Percentiles rank a stretch among this genome's conserved stretches.
phyloP scores from a whole-genome alignment of 2,329 filamentous ascomycete species.

The Diplocarpon mali region DNA sequence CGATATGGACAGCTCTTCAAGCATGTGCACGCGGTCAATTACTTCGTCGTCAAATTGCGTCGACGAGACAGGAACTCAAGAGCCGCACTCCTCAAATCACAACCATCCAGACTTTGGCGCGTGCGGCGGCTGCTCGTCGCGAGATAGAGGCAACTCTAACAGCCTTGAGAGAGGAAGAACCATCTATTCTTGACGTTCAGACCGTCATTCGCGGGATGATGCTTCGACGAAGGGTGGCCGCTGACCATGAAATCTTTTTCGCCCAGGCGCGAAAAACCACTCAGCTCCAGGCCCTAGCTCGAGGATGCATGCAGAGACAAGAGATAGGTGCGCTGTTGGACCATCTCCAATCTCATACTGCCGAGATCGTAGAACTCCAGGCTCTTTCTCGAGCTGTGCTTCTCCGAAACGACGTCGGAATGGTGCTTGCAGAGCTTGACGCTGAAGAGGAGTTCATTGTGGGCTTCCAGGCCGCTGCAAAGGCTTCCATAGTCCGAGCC shows the following conservation, averaged over 20 bases:
- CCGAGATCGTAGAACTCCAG: slow-evolving; percentile 61
- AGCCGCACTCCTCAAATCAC: slow-evolving; percentile 30
- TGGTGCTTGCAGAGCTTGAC: slow-evolving; percentile 65
- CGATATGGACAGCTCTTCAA: slow-evolving; percentile 39
- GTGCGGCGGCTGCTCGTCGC: slow-evolving; percentile 43
- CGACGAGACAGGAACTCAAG: slow-evolving; percentile 42
- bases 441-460: slow-evolving; percentile 69
- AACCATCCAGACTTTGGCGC: slow-evolving; percentile 28
- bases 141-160: slow-evolving; percentile 38
- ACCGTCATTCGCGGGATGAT: slow-evolving; percentile 51
- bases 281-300: slow-evolving; percentile 53
- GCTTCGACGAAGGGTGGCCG: slow-evolving; percentile 38
- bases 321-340: slow-evolving; percentile 52
- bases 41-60: slow-evolving; percentile 34
- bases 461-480: slow-evolving; percentile 63
- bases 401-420: slow-evolving; percentile 61
- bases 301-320: slow-evolving; percentile 55
- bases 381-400: slow-evolving; percentile 69
- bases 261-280: slow-evolving; percentile 45
- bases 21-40: slow-evolving; percentile 33
- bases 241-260: slow-evolving; percentile 44
- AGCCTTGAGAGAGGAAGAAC: slow-evolving; percentile 35
- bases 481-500: slow-evolving; percentile 62
- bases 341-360: slow-evolving; percentile 56
- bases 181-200: slow-evolving; percentile 42